Evolutionary conservation across 2,329 filamentous ascomycete genomes (phyloP).

Genomic region (Fusarium tricinctum): DNA sequence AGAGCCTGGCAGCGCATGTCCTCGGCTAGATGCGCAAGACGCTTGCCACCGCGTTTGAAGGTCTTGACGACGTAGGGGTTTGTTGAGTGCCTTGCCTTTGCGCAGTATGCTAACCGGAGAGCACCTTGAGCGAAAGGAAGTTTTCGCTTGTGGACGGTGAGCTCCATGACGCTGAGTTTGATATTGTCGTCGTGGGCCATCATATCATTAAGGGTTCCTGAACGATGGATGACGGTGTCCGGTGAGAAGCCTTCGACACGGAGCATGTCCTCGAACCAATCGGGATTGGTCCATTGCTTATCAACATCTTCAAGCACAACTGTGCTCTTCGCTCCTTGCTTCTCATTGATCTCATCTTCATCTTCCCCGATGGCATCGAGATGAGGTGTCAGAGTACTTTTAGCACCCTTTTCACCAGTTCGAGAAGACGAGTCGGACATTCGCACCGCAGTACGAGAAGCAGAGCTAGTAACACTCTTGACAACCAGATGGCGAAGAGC

Average conservation of each 20-base stretch:
- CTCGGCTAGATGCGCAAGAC: conserved; percentile 52
- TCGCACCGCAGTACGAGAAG: conserved; percentile 25
- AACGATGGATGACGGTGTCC: conserved; percentile 47
- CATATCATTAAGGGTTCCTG: conserved; percentile 54
- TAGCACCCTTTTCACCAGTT: conserved; percentile 16
- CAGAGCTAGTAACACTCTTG: conserved; percentile 30
- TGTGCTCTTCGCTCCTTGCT: background rate
- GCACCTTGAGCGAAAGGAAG: conserved; percentile 51
- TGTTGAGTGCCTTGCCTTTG: conserved; percentile 46
- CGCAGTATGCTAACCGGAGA: conserved; percentile 55
- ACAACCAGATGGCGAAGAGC: conserved; percentile 22
- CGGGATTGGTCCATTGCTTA: conserved; percentile 6
- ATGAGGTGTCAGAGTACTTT: background rate
- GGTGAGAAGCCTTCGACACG: conserved; percentile 48
- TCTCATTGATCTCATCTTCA: conserved; percentile 20
- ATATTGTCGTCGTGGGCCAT: conserved; percentile 55
- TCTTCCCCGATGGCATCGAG: conserved; percentile 28
- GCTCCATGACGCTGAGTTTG: conserved; percentile 51
- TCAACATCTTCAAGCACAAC: background rate
- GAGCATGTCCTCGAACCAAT: conserved; percentile 21
- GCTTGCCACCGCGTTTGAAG: conserved; percentile 42
- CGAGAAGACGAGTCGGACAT: conserved; percentile 28
- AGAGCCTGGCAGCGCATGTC: conserved; percentile 58
- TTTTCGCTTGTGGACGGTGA: conserved; percentile 52
- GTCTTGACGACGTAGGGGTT: conserved; percentile 55